Evolutionary conservation across 352 stramenopile genomes (phyloP).

Genomic region (Pythium sp.): DNA sequence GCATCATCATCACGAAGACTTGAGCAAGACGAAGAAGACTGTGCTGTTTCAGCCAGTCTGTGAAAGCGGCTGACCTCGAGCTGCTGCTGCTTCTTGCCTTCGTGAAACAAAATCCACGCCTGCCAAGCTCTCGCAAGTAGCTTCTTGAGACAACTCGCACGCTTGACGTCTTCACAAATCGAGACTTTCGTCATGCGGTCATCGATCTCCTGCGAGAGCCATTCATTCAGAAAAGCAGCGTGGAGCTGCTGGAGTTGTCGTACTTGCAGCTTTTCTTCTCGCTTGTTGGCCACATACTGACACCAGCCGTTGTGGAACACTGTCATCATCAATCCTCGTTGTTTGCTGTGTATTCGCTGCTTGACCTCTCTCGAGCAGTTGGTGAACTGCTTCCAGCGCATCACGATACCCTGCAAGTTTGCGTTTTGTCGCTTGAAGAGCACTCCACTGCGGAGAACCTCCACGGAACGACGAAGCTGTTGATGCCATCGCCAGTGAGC

Average conservation of each 20-base stretch:
- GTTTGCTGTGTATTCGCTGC: not conserved
- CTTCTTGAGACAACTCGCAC: constrained; percentile 9
- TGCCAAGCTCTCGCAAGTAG: constrained; percentile 22
- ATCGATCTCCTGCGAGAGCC: constrained; percentile 22
- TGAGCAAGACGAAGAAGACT: not conserved
- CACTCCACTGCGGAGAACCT: not conserved
- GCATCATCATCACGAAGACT: not conserved
- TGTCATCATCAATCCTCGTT: constrained; percentile 8
- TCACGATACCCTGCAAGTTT: not conserved
- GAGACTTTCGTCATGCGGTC: constrained; percentile 21
- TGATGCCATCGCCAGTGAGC: constrained; percentile 4
- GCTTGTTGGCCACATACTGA: constrained; percentile 15
- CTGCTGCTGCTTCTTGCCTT: constrained; percentile 9
- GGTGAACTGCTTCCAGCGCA: not conserved
- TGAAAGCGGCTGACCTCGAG: not conserved
- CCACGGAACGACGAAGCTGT: not conserved
- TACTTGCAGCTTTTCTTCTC: constrained; percentile 17
- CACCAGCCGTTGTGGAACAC: constrained; percentile 26
- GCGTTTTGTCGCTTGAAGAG: not conserved
- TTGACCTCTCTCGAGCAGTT: not conserved
- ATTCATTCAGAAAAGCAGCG: constrained; percentile 25
- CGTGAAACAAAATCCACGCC: constrained; percentile 24
- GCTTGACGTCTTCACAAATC: constrained; percentile 27
- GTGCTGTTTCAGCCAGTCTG: not conserved
- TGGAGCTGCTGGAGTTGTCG: constrained; percentile 22